Conservation (phyloP, 2,329 filamentous ascomycete species). For the Diaporthe citrichinensis region DNA sequence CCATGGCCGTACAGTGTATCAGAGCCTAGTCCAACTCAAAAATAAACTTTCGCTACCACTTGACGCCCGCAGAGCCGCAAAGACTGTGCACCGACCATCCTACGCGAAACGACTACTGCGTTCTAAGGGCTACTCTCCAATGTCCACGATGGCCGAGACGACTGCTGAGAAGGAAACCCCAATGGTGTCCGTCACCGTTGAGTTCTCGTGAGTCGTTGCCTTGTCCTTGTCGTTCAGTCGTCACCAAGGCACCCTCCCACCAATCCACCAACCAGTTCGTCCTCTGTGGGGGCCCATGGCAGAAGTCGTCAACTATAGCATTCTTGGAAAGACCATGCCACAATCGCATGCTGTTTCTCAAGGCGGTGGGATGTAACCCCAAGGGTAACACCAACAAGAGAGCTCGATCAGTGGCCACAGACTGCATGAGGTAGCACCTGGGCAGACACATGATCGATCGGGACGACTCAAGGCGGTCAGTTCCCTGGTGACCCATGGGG, state of each 20-base stretch:
- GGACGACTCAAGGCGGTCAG: not conserved
- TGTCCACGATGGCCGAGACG: conserved; percentile 33
- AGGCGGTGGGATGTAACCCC: not conserved
- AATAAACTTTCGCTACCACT: conserved; percentile 37
- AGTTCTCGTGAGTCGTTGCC: conserved; percentile 62
- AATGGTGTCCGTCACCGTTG: conserved; percentile 71
- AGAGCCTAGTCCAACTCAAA: conserved; percentile 9
- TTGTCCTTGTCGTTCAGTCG: not conserved
- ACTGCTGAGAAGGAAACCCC: conserved; percentile 41
- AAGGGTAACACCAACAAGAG: conserved; percentile 8
- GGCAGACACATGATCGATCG: not conserved
- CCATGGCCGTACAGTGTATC: conserved; percentile 9
- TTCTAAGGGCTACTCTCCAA: not conserved
- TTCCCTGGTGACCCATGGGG: not conserved
- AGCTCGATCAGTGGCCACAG: not conserved
- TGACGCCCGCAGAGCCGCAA: conserved; percentile 40
- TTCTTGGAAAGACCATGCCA: conserved; percentile 9
- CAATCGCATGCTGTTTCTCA: conserved; percentile 1
- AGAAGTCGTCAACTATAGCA: not conserved
- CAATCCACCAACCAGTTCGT: not conserved
- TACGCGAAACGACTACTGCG: conserved; percentile 2
- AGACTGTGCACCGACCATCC: conserved; percentile 3
- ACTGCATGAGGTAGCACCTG: not conserved
- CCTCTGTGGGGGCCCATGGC: not conserved
- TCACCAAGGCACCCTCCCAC: not conserved